A percentile compares a stretch with the other conserved stretches of the same genome.
phyloP scores from a whole-genome alignment of 2,329 filamentous ascomycete genomes.

The Boeremia lycopersici region DNA sequence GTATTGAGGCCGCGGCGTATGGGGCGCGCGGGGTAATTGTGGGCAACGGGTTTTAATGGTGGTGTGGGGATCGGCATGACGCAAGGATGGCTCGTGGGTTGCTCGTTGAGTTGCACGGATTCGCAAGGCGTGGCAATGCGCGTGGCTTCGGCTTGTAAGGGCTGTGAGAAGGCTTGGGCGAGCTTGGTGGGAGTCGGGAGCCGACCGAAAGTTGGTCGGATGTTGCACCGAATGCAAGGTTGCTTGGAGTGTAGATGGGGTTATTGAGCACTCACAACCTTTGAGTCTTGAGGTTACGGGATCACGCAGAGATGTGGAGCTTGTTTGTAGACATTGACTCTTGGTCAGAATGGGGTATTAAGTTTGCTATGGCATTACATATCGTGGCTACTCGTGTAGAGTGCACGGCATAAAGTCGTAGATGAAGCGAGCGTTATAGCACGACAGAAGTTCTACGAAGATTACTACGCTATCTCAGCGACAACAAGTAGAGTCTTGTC shows the following conservation, averaged over 20 bases:
- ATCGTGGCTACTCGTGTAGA: neutral
- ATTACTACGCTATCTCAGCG: neutral
- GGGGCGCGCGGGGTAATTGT: constrained; percentile 27
- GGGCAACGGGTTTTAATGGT: neutral
- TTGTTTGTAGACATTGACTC: neutral
- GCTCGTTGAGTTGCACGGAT: too few species aligned
- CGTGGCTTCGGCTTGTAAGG: too few species aligned
- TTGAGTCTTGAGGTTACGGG: too few species aligned
- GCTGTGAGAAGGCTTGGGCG: neutral
- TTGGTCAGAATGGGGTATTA: constrained; percentile 11
- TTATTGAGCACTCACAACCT: too few species aligned
- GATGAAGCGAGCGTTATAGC: neutral
- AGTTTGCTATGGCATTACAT: constrained; percentile 7
- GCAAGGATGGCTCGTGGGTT: constrained; percentile 9
- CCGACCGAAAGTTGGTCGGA: neutral
- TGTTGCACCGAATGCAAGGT: neutral
- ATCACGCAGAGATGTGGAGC: neutral
- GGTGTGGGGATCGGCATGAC: constrained; percentile 15
- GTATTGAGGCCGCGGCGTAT: constrained; percentile 8
- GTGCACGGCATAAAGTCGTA: neutral
- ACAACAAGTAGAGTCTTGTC: neutral
- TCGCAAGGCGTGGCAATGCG: too few species aligned
- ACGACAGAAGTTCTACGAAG: neutral
- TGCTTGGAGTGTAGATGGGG: too few species aligned
- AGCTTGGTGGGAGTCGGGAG: neutral